phyloP scores from a whole-genome alignment of 2,329 filamentous ascomycete genomes.

The Epichloe aotearoae region DNA sequence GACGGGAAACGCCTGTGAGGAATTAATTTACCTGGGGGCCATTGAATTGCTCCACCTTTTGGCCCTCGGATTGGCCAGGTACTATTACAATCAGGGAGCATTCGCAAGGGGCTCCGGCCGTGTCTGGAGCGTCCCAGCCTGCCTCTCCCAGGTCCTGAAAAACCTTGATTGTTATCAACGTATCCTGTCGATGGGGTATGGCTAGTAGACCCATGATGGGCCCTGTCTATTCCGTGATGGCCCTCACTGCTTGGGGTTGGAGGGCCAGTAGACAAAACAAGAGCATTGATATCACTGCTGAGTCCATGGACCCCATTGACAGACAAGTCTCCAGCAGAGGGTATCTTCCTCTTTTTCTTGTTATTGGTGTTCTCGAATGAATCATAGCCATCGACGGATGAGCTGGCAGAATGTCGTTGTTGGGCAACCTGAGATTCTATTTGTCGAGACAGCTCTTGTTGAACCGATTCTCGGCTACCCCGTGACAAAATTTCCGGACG shows the following conservation, averaged over 20 bases:
- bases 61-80: slow-evolving; percentile 38
- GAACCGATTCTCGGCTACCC: slow-evolving; percentile 28
- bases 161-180: slow-evolving; percentile 39
- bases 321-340: slow-evolving; percentile 62
- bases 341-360: slow-evolving; percentile 98
- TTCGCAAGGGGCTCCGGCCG: slow-evolving; percentile 48
- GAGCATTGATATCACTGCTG: slow-evolving; percentile 28
- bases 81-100: slow-evolving; percentile 44
- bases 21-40: slow-evolving; percentile 31
- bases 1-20: background rate
- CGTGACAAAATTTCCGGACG: slow-evolving; percentile 33
- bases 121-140: slow-evolving; percentile 59
- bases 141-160: slow-evolving; percentile 75
- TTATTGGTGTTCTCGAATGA: slow-evolving; percentile 98
- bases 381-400: slow-evolving; percentile 78
- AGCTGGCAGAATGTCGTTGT: slow-evolving; percentile 53
- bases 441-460: slow-evolving; percentile 31
- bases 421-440: slow-evolving; percentile 26
- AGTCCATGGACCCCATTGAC: slow-evolving; percentile 27
- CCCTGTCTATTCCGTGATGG: slow-evolving; percentile 12
- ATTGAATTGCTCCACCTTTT: slow-evolving; percentile 32
- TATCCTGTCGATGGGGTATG: slow-evolving; percentile 32
- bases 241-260: slow-evolving; percentile 18
- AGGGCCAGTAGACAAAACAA: slow-evolving; percentile 12
- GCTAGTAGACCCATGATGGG: slow-evolving; percentile 13